These are phyloP conservation scores for Penicillium coprophilum DNA, from an alignment of 495 filamentous ascomycete species.

Conservation along the genomic window DNA sequence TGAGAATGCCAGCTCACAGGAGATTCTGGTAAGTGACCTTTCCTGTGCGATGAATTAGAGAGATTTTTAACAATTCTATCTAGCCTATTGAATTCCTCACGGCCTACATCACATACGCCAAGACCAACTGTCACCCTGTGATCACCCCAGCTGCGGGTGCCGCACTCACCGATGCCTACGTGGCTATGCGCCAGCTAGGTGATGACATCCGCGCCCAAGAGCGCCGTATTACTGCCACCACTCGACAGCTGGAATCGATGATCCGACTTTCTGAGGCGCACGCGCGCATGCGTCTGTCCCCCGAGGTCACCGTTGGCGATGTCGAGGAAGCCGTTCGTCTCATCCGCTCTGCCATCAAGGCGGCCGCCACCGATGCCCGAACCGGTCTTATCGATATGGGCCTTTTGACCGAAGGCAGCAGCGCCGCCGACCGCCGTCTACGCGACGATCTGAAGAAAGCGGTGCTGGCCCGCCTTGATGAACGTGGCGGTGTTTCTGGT, in stretches of 20 bases:
- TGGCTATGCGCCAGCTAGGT: slow-evolving; percentile 93
- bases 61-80: slow-evolving; percentile 15
- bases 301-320: slow-evolving; percentile 73
- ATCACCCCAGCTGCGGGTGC: slow-evolving; percentile 74
- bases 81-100: slow-evolving; percentile 94
- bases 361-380: slow-evolving; percentile 84
- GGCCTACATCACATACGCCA: slow-evolving; percentile 95
- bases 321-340: slow-evolving; percentile 89
- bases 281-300: slow-evolving; percentile 89
- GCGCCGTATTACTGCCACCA: slow-evolving; percentile 96
- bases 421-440: slow-evolving; percentile 74
- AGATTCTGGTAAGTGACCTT: slow-evolving; percentile 70
- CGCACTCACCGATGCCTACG: slow-evolving; percentile 82
- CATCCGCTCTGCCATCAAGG: slow-evolving; percentile 93
- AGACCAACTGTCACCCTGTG: slow-evolving; percentile 77
- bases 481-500: slow-evolving; percentile 58
- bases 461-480: slow-evolving; percentile 71
- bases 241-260: slow-evolving; percentile 93
- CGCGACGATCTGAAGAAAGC: slow-evolving; percentile 83
- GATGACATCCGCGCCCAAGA: slow-evolving; percentile 92
- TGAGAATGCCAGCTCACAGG: slow-evolving; percentile 71
- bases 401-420: slow-evolving; percentile 87
- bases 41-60: background rate
- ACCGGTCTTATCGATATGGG: slow-evolving; percentile 98
- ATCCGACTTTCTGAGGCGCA: slow-evolving; percentile 95